phyloP scores from a whole-genome alignment of 169 alveolate genomes.

The Plasmodium relictum region DNA sequence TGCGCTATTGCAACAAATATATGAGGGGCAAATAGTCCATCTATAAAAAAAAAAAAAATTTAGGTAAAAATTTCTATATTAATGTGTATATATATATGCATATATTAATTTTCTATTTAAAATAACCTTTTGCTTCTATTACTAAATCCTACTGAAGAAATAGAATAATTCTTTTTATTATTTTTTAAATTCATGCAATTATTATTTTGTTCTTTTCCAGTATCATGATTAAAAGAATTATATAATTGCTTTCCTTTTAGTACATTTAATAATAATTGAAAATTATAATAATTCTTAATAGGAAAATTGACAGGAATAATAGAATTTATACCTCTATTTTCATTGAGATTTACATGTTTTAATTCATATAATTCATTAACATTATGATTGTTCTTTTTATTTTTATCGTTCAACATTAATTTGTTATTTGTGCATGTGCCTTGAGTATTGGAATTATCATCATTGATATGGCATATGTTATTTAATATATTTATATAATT shows the following conservation, averaged over 20 bases:
- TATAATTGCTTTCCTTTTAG: constrained; percentile 28
- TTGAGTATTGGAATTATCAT: constrained; percentile 9
- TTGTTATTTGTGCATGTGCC: constrained; percentile 1
- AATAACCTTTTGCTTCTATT: constrained; percentile 73
- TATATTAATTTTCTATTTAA: neutral
- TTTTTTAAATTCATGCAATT: neutral
- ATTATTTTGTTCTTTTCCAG: neutral
- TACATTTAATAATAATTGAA: constrained; percentile 36
- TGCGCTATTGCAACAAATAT: constrained; percentile 71
- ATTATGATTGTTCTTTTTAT: neutral
- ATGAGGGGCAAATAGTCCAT: constrained; percentile 77
- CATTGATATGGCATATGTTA: neutral
- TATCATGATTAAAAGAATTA: constrained; percentile 20
- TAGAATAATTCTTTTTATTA: constrained; percentile 37
- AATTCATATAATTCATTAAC: constrained; percentile 9
- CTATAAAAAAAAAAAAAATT: constrained; percentile 7
- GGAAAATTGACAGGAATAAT: neutral
- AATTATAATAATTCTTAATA: constrained; percentile 42
- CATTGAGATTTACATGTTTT: constrained; percentile 19
- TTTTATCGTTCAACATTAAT: neutral
- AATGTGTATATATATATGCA: constrained; percentile 2
- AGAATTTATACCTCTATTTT: constrained; percentile 1
- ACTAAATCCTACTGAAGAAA: constrained; percentile 73
- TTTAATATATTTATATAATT: constrained; percentile 18
- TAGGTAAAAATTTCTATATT: neutral